Evolutionary conservation across 768 basidiomycete species (phyloP), one percentile per base, ranked within the genome.

Genomic region (Amanita exitialis): DNA sequence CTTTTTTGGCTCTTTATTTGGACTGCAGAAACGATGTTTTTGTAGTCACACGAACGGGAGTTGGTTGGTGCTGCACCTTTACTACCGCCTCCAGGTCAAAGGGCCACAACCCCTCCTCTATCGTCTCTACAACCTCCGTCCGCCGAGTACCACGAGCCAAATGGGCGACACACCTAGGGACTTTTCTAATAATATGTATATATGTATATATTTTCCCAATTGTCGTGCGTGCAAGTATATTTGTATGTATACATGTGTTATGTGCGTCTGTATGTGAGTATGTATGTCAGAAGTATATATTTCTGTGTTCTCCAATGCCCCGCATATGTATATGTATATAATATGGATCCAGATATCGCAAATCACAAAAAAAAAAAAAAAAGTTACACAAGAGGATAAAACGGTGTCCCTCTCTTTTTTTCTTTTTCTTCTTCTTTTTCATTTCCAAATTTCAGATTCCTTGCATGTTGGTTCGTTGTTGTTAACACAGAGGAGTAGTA

Each of bases 1-100:
- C 15, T n/a, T 28, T 30, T 28, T 13, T n/a, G n/a, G n/a, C n/a
- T n/a, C n/a, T n/a, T n/a, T n/a, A n/a, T n/a, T n/a, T n/a, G n/a
- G n/a, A n/a, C n/a, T n/a, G n/a, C n/a, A n/a, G n/a, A n/a, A n/a
- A n/a, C n/a, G n/a, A n/a, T n/a, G n/a, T n/a, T n/a, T n/a, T n/a
- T 27, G 15, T 23, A 51, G 50, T 51, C 50, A 1, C 28, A 51
- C 23, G 50, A 51, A 27, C 50, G 50, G 3, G 34, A 51, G 6
- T n/a, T 41, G 43, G 42, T 21, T 3, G 42, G 42, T 16, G 43
- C 43, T 3, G 43, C 43, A 10, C n/a, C 49, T 32, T 20, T 32
- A 16, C 37, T 10, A 21, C 38, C 27, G 12, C 43, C 13, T 7
- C 27, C 15, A 9, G 15, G 25, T n/a, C 27, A 27, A 28, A 25